A percentile compares a stretch with the other conserved stretches of the same genome.
Evolutionary conservation across 2,329 filamentous ascomycete genomes (phyloP).

Genomic region (Trichoderma harzianum): DNA sequence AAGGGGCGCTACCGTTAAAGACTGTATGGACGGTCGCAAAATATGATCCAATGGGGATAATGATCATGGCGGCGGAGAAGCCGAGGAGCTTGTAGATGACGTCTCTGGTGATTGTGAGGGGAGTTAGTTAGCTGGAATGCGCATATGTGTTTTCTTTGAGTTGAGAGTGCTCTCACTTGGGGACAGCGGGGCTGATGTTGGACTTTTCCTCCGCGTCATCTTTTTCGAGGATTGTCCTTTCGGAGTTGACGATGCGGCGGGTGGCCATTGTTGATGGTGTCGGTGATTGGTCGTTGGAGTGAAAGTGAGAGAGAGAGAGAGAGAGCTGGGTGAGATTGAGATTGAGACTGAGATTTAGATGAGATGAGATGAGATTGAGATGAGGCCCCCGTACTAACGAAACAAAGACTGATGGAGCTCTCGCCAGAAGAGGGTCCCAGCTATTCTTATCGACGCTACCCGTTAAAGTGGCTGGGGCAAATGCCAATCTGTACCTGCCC

Average conservation of each 20-base stretch:
- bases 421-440: slow-evolving; percentile 8
- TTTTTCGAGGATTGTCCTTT: slow-evolving; percentile 64
- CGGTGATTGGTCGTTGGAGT: neutral
- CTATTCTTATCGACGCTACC: neutral
- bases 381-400: neutral
- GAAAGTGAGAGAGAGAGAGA: neutral
- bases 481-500: neutral
- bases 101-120: slow-evolving; percentile 51
- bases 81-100: slow-evolving; percentile 87
- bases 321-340: neutral
- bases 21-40: slow-evolving; percentile 74
- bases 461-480: neutral
- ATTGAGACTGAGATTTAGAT: neutral
- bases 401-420: slow-evolving; percentile 5
- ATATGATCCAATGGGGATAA: slow-evolving; percentile 82
- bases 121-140: neutral
- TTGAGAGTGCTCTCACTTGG: slow-evolving; percentile 57
- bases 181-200: slow-evolving; percentile 78
- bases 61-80: slow-evolving; percentile 90
- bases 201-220: slow-evolving; percentile 59
- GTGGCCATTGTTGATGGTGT: slow-evolving; percentile 58
- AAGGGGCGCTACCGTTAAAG: slow-evolving; percentile 63
- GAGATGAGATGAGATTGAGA: neutral
- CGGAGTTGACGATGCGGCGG: slow-evolving; percentile 60
- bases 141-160: neutral